Conservation (phyloP, 768 basidiomycete species). For the Auricularia sp. region DNA sequence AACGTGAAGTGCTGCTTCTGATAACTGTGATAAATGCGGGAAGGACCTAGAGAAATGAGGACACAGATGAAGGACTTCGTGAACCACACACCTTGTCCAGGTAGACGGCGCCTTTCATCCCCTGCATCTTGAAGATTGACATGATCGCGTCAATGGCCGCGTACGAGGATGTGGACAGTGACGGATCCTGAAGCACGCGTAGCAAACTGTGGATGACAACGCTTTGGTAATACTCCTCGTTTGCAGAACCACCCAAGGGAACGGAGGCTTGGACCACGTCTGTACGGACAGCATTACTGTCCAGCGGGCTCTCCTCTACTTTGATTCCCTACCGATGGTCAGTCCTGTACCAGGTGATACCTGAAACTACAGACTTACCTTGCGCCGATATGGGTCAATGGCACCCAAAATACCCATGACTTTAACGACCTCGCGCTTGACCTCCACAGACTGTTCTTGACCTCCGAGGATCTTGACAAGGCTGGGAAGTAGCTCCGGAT, state of each 20-base stretch:
- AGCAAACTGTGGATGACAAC: constrained; percentile 35
- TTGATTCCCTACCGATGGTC: background rate
- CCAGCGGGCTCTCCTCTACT: background rate
- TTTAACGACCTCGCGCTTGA: constrained; percentile 84
- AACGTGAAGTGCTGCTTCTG: constrained; percentile 63
- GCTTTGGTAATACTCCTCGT: constrained; percentile 39
- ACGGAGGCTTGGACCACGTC: constrained; percentile 4
- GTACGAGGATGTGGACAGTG: constrained; percentile 30
- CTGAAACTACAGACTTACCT: constrained; percentile 39
- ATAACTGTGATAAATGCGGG: constrained; percentile 90
- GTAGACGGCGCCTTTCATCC: constrained; percentile 36
- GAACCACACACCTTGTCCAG: constrained; percentile 27
- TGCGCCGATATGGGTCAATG: constrained; percentile 88
- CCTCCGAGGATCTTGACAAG: constrained; percentile 69
- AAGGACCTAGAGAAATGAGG: constrained; percentile 43
- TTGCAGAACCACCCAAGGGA: constrained; percentile 13
- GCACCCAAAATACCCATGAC: constrained; percentile 95
- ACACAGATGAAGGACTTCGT: background rate
- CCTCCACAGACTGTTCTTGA: constrained; percentile 59
- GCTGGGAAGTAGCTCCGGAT: constrained; percentile 82
- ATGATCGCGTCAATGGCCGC: constrained; percentile 39
- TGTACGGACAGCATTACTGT: background rate
- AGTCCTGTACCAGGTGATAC: background rate
- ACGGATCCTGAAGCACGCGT: constrained; percentile 32
- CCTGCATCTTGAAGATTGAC: constrained; percentile 38